A percentile compares a stretch with the other conserved stretches of the same genome.
Conservation (phyloP, 257 asterid genomes). For the Agastache rugosa region DNA sequence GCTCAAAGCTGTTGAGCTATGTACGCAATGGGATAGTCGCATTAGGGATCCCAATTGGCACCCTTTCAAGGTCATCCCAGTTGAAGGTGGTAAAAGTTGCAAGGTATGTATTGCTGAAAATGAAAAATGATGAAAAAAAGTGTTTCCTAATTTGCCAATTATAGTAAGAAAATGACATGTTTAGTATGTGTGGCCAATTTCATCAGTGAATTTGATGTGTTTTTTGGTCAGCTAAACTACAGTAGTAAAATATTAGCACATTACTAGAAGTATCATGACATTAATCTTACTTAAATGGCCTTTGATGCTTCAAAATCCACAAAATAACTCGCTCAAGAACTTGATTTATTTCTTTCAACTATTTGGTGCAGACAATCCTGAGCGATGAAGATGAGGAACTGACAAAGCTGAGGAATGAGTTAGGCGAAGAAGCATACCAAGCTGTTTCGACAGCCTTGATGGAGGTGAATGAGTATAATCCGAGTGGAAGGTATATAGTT, state of each 20-base stretch:
- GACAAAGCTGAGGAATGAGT: slow-evolving; percentile 45
- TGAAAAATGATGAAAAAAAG: neutral
- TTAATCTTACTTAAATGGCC: neutral
- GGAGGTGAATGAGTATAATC: slow-evolving; percentile 65
- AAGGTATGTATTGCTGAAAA: slow-evolving; percentile 30
- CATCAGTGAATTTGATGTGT: neutral
- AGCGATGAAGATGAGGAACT: slow-evolving; percentile 60
- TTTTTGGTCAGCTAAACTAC: neutral
- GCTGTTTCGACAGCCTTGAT: slow-evolving; percentile 59
- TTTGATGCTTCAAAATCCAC: neutral
- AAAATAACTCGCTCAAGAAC: neutral
- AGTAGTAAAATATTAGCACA: neutral
- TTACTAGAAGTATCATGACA: neutral
- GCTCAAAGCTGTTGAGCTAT: slow-evolving; percentile 50
- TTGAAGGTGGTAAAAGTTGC: slow-evolving; percentile 30
- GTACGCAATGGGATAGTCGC: slow-evolving; percentile 69
- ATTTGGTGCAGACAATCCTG: slow-evolving; percentile 47
- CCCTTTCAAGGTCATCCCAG: slow-evolving; percentile 49
- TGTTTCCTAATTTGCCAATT: neutral
- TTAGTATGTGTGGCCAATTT: neutral
- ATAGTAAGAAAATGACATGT: neutral
- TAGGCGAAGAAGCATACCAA: slow-evolving; percentile 56
- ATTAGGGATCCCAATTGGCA: slow-evolving; percentile 77
- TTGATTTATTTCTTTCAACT: neutral
- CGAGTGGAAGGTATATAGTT: slow-evolving; percentile 66